Evolutionary conservation across 495 filamentous ascomycete species (phyloP), one percentile per base, ranked within the genome.

Genomic region (Aspergillus egyptiacus): DNA sequence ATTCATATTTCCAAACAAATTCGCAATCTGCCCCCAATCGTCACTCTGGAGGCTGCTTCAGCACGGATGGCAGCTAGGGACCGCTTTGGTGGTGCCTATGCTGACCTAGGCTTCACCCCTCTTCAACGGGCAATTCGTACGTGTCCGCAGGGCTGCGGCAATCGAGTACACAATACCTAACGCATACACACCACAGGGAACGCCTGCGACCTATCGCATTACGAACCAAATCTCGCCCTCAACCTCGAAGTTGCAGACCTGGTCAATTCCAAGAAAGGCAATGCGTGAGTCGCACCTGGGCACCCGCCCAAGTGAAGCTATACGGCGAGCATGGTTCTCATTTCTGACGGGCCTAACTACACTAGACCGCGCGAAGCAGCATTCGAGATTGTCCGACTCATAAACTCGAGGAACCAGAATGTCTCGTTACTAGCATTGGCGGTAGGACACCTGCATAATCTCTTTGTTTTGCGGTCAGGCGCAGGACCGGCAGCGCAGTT

Each of bases 221-320:
- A 87, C 74, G 94, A 97, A 71, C 90, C 93, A 48, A 96, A 97
- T 64, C 83, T 98, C 44, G 94, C 91, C 42, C 77, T 97, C 50
- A 90, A 91, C 67, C 85, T 98, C 63, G 93, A 98, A 79, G 96
- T 98, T 59, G 76, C 89, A 49, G 93, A 98, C 73, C 71, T 96
- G 53, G 86, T 98, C 73, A 98, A 98, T 65, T 84, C 86, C 59
- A 98, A 97, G 77, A 97, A 97, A 71, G 91, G 93, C 66, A 89
- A 86, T 69, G 83, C 94, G 77, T 86, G 74, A 74, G 79, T 72
- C 19, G 44, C 9, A 24, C 8, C 40, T 7, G 6, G 17, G 20
- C 45, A 19, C 49, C 25, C 31, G 24, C 11, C 34, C 36, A n/a
- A n/a, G n/a, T n/a, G 15, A 36, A 31, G 31, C 10, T 27, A 15